Conservation (phyloP, 129 eudicot species). For the Ambrosia trifida region DNA sequence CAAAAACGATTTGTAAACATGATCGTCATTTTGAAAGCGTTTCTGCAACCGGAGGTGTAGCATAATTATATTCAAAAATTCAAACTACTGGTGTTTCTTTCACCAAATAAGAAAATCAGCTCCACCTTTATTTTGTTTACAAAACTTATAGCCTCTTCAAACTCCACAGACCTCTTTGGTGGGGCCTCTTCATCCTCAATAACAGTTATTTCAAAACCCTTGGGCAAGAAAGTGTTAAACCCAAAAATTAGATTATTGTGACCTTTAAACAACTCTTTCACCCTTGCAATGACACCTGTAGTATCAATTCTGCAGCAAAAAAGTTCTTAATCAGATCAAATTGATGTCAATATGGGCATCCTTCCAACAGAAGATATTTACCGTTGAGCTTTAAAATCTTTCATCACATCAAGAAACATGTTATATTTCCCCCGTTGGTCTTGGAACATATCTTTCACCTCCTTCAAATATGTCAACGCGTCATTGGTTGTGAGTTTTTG, state of each 20-base stretch:
- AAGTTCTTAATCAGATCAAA: conserved; percentile 14
- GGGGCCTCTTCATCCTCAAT: conserved; percentile 78
- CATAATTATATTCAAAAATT: not conserved
- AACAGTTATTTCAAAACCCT: conserved; percentile 85
- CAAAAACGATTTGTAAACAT: conserved; percentile 78
- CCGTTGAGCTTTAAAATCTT: conserved; percentile 96
- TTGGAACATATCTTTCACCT: conserved; percentile 93
- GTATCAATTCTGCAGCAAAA: conserved; percentile 80
- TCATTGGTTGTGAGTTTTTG: conserved; percentile 86
- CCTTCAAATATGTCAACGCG: conserved; percentile 81
- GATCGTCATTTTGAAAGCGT: conserved; percentile 79
- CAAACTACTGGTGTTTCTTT: conserved; percentile 3
- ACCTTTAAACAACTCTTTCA: conserved; percentile 91
- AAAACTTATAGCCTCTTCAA: conserved; percentile 92
- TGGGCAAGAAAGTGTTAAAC: conserved; percentile 91
- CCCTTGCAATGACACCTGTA: conserved; percentile 90
- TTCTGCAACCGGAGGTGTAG: conserved; percentile 50
- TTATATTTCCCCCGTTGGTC: conserved; percentile 82
- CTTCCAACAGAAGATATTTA: conserved; percentile 16
- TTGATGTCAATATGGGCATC: not conserved
- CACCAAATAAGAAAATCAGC: not conserved
- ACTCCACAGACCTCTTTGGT: conserved; percentile 83
- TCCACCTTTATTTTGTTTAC: conserved; percentile 95
- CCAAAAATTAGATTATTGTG: conserved; percentile 86
- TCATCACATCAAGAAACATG: conserved; percentile 82